These are phyloP conservation scores for Barnettozyma botsteinii DNA, from an alignment of 805 yeast species.

Conservation along the genomic window DNA sequence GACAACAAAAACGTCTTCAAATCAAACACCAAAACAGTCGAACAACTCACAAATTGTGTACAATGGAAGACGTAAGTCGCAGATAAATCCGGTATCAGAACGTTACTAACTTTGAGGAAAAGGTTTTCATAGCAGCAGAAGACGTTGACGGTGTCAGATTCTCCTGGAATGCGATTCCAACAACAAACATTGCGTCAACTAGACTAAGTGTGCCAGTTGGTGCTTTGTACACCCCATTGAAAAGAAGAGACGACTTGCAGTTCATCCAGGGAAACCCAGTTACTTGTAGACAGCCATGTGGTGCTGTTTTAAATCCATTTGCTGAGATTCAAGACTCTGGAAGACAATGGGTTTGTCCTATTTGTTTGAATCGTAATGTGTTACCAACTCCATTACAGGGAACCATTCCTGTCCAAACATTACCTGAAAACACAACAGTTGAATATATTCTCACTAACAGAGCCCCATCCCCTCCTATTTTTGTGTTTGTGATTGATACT, in stretches of 20 bases:
- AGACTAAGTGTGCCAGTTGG: constrained; percentile 52
- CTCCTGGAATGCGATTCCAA: constrained; percentile 57
- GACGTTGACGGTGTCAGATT: constrained; percentile 50
- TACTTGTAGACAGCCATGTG: constrained; percentile 47
- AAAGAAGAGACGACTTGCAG: constrained; percentile 36
- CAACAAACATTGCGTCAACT: constrained; percentile 45
- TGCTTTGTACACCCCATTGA: constrained; percentile 54
- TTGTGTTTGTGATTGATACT: constrained; percentile 52
- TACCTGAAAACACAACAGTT: constrained; percentile 34
- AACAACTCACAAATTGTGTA: background rate
- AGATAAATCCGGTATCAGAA: too few relatives aligned
- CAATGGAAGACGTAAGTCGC: constrained; percentile 7
- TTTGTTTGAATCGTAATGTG: constrained; percentile 45
- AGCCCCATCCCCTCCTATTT: constrained; percentile 36
- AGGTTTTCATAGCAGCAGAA: constrained; percentile 15
- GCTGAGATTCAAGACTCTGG: constrained; percentile 26
- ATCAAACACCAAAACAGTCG: background rate
- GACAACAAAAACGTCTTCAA: background rate
- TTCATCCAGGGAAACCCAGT: constrained; percentile 37
- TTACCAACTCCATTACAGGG: constrained; percentile 33
- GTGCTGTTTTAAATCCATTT: constrained; percentile 49
- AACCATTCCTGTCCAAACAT: constrained; percentile 10
- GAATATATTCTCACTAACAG: constrained; percentile 39
- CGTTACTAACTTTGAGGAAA: background rate
- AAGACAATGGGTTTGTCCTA: constrained; percentile 48